Base-by-base conservation (phyloP, 495 filamentous ascomycete genomes). In the Hyaloscypha variabilis region DNA sequence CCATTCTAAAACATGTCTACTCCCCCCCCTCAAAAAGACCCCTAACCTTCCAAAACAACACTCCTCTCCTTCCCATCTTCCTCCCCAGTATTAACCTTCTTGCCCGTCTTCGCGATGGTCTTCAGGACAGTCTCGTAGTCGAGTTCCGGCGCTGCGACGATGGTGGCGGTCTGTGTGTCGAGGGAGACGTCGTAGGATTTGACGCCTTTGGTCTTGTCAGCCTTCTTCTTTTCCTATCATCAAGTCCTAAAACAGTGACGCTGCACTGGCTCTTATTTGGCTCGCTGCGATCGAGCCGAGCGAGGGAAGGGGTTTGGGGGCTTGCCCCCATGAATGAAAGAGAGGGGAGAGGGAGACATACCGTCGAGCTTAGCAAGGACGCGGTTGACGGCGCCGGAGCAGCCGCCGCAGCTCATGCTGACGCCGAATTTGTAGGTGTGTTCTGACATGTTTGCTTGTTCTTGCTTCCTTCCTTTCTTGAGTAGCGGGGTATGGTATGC, bases 281-380 rank as follows among this genome's bases (percentile, higher is more conserved):
- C 31, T 34, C 31, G 31, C 31, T 34, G 31, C 31, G 31, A 6
- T 1, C 1, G 31, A 34, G 31, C 13, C 1, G 1, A n/a, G n/a
- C n/a, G n/a, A n/a, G n/a, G n/a, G n/a, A n/a, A n/a, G n/a, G n/a
- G n/a, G n/a, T n/a, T n/a, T n/a, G n/a, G n/a, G n/a, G n/a, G n/a
- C n/a, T n/a, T n/a, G n/a, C n/a, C n/a, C n/a, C n/a, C n/a, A n/a
- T 30, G 17, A 49, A 21, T 19, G 50, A 29, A 19, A 57, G 30
- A 14, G 24, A 17, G 21, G 52, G 11, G 14, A 58, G 42, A 52
- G 54, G 52, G 46, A 25, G 59, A 77, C 81, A 42, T 73, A 97
- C 95, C 95, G 13, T 97, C 90, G 0, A 96, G 84, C 78, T 89
- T 96, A 77, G 90, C 94, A n/a, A 99, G 84, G n/a, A 97, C 92